phyloP scores from a whole-genome alignment of 2,329 filamentous ascomycete species.

The Coccinonectria pachysandricola region DNA sequence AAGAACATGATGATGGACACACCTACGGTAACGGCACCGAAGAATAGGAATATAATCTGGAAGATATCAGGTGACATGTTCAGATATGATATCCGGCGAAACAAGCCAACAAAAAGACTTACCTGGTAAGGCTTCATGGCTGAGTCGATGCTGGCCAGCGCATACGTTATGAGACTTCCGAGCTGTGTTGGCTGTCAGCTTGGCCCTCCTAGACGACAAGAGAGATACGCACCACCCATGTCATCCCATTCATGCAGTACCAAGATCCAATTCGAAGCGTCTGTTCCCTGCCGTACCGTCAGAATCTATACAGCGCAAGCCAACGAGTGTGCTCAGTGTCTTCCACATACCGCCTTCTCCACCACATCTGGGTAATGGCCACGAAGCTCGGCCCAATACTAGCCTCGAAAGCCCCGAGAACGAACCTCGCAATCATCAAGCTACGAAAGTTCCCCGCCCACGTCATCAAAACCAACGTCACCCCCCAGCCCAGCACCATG shows the following conservation, averaged over 20 bases:
- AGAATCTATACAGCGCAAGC: too few relatives aligned
- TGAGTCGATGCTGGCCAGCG: constrained; percentile 46
- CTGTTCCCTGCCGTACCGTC: constrained; percentile 33
- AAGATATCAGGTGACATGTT: too few relatives aligned
- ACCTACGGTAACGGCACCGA: constrained; percentile 38
- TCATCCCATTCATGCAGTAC: constrained; percentile 52
- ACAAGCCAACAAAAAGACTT: too few relatives aligned
- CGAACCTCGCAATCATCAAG: constrained; percentile 41
- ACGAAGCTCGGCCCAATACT: constrained; percentile 39
- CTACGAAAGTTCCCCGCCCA: constrained; percentile 38
- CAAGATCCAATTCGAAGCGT: constrained; percentile 45
- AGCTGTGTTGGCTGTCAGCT: constrained; percentile 20
- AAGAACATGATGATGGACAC: constrained; percentile 35
- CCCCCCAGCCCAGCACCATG: constrained; percentile 45
- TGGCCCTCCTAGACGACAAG: neutral
- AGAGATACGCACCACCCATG: constrained; percentile 34
- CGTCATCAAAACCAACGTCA: constrained; percentile 40
- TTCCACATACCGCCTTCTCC: constrained; percentile 33
- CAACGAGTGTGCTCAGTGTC: too few relatives aligned
- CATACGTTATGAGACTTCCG: constrained; percentile 46
- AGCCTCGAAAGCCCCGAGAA: constrained; percentile 48
- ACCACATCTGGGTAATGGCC: constrained; percentile 53
- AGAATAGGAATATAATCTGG: constrained; percentile 44
- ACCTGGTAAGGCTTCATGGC: constrained; percentile 37
- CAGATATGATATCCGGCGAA: neutral